Percentiles rank a stretch among this genome's conserved stretches.
Conservation (phyloP, 148 eudicot genomes). For the Fagopyrum homotropicum region DNA sequence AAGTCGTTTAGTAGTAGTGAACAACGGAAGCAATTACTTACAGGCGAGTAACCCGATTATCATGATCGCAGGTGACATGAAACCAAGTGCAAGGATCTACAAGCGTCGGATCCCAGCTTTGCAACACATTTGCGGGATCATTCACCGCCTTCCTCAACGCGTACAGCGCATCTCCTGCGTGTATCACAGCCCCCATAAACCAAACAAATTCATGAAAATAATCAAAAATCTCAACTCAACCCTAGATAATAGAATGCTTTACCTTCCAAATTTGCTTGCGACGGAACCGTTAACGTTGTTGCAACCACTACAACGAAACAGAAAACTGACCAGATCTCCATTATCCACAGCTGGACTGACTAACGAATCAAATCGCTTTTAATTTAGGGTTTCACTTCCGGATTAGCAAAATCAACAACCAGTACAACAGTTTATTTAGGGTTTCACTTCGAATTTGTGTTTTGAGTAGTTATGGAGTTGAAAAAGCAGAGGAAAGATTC, state of each 20-base stretch:
- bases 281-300: not conserved
- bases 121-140: slow-evolving; percentile 57
- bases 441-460: not conserved
- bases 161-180: slow-evolving; percentile 64
- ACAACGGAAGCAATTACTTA: slow-evolving; percentile 16
- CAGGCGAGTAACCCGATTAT: slow-evolving; percentile 74
- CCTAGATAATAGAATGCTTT: not conserved
- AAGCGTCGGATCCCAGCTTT: slow-evolving; percentile 93
- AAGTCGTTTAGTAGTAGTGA: not conserved
- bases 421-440: not conserved
- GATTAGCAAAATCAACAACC: not conserved
- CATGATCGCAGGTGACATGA: slow-evolving; percentile 70
- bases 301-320: slow-evolving; percentile 20
- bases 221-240: not conserved
- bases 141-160: slow-evolving; percentile 52
- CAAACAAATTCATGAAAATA: not conserved
- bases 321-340: slow-evolving; percentile 26
- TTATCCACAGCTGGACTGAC: not conserved
- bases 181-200: not conserved
- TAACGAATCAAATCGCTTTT: not conserved
- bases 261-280: slow-evolving; percentile 49
- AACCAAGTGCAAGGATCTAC: slow-evolving; percentile 96
- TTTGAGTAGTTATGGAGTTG: not conserved
- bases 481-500: not conserved
- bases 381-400: not conserved